Base-by-base conservation (phyloP, 2,329 filamentous ascomycete species). In the Xylaria sp. region DNA sequence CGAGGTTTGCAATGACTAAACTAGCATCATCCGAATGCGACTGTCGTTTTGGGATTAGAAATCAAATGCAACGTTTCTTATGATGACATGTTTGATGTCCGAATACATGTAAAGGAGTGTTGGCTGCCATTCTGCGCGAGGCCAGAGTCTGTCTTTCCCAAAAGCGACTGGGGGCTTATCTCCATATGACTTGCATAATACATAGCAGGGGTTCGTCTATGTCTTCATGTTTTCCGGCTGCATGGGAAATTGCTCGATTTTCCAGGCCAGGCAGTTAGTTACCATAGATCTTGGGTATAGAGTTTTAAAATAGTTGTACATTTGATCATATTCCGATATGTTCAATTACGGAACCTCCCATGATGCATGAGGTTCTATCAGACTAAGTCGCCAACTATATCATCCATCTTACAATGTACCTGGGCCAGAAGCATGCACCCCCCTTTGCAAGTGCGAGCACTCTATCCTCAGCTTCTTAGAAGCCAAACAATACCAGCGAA, bases 1-100 rank as follows among this genome's bases (percentile, higher is more conserved):
- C 50, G 35, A 60, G 40, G 49, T 54, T 54, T 33, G 57, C 40
- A 35, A 54, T 21, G 53, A 42, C 49, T 47, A 54, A 54, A 54
- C 42, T 4, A 42, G 42, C 49, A 54, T 54, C 33, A 17, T 54
- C 42, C 23, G 31, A 60, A 54, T 54, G 42, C 7, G 40, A 54
- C 33, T 60, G 33, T 54, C 33, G 21, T 54, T 60, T 35, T 21
- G 9, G 19, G 38, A 52, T 53, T 59, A 47, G 47, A 52, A 31
- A 42, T 60, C 33, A 47, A 60, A 54, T 31, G 31, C 23, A 54
- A 42, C n/a, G 42, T 19, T 54, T 60, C 42, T 53, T 49, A 40
- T 33, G 50, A 54, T 47, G 23, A 40, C 47, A 40, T 23, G 57
- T 53, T 38, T 58, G 19, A 52, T 47, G 40, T 40, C 47, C 19